Conservation (phyloP, 73 alveolate species). For the Tetrahymena malaccensis region DNA sequence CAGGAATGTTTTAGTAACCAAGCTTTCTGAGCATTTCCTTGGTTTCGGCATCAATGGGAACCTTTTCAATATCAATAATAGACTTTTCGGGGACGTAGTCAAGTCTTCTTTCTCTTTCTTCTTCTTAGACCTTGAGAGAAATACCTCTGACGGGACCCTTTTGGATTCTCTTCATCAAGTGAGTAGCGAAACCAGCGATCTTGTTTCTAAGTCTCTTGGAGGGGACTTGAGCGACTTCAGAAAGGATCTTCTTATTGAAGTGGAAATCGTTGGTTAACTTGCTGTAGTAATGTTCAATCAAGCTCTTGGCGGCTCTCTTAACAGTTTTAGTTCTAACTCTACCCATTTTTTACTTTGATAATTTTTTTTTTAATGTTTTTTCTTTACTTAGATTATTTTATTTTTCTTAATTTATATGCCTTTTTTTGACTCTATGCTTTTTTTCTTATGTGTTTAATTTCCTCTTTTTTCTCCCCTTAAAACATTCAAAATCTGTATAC, state of each 20-base stretch:
- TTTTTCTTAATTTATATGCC: not conserved
- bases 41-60: slow-evolving; percentile 19
- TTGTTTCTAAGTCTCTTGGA: slow-evolving; percentile 89
- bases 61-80: slow-evolving; percentile 28
- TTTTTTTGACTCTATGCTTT: not conserved
- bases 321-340: slow-evolving; percentile 96
- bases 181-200: slow-evolving; percentile 92
- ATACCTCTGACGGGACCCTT: slow-evolving; percentile 98
- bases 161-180: slow-evolving; percentile 91
- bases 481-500: not conserved
- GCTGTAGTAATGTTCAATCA: slow-evolving; percentile 88
- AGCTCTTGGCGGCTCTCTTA: slow-evolving; percentile 91
- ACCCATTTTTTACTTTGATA: slow-evolving; percentile 59
- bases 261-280: slow-evolving; percentile 93
- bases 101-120: slow-evolving; percentile 53
- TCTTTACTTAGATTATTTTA: not conserved
- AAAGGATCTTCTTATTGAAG: slow-evolving; percentile 92
- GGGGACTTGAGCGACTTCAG: slow-evolving; percentile 87
- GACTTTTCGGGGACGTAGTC: slow-evolving; percentile 48
- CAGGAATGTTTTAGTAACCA: slow-evolving; percentile 17
- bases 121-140: slow-evolving; percentile 76
- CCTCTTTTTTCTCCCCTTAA: not conserved
- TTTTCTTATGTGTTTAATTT: not conserved
- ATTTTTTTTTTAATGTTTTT: not conserved
- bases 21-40: slow-evolving; percentile 29